These are phyloP conservation scores for Pseudogymnoascus sp. DNA, from an alignment of 2,329 filamentous ascomycete species.

Conservation along the genomic window DNA sequence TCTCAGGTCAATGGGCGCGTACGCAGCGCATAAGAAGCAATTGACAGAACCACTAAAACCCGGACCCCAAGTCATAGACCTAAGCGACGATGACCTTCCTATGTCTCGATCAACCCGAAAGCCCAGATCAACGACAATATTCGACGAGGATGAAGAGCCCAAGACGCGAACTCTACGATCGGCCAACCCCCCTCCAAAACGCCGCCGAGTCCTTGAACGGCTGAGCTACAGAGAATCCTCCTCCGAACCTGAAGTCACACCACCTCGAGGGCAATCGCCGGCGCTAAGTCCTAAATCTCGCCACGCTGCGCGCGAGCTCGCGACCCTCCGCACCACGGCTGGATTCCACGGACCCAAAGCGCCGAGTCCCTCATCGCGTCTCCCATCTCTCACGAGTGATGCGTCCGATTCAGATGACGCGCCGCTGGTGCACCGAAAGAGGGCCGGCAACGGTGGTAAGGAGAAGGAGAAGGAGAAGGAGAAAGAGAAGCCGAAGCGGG, in stretches of 20 bases:
- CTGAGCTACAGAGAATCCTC: not conserved
- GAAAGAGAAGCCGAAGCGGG: conserved; percentile 27
- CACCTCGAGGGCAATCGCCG: not conserved
- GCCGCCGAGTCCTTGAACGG: not conserved
- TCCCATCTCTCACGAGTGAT: not conserved
- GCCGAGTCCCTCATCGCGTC: not conserved
- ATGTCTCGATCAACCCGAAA: not conserved
- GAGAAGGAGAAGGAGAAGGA: conserved; percentile 26
- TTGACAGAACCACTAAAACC: not conserved
- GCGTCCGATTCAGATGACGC: conserved; percentile 13
- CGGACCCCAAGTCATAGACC: not conserved
- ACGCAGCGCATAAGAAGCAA: not conserved
- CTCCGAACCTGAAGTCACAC: not conserved
- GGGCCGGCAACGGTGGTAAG: conserved; percentile 16
- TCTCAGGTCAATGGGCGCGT: conserved; percentile 3
- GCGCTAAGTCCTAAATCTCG: conserved; percentile 10
- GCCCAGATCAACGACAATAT: not conserved
- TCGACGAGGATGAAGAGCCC: not conserved
- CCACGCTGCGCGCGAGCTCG: conserved; percentile 20
- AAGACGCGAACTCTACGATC: conserved; percentile 15
- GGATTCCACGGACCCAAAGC: conserved; percentile 18
- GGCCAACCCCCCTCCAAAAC: conserved; percentile 13
- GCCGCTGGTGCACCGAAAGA: conserved; percentile 3
- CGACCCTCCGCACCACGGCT: conserved; percentile 21
- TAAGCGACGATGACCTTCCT: not conserved